Conservation (phyloP, 345 rosid genomes). For the Psidium friedrichsthalianum region DNA sequence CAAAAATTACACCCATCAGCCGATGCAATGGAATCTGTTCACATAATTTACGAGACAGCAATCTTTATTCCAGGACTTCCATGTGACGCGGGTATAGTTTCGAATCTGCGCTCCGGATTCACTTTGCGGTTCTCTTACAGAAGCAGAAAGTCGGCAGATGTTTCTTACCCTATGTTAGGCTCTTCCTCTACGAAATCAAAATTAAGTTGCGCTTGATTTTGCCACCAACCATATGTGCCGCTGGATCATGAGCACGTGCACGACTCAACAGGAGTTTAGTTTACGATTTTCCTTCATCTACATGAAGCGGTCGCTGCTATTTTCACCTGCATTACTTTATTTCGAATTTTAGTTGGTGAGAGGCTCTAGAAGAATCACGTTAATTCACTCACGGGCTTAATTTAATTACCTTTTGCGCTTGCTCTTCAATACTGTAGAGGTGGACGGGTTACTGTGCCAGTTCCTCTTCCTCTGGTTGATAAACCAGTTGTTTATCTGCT, state of each 20-base stretch:
- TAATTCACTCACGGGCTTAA: background rate
- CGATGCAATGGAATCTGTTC: background rate
- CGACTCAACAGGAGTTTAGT: background rate
- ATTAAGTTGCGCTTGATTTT: background rate
- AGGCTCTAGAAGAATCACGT: constrained; percentile 5
- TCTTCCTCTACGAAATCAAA: background rate
- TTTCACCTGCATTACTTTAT: constrained; percentile 94
- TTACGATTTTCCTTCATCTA: constrained; percentile 12
- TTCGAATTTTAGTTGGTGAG: constrained; percentile 35
- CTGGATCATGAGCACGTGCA: background rate
- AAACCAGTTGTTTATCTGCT: constrained; percentile 98
- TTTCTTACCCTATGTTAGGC: background rate
- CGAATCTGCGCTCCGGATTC: background rate
- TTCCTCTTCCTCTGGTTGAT: constrained; percentile 97
- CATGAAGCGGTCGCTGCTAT: constrained; percentile 44
- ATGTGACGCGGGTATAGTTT: background rate
- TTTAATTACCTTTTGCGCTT: constrained; percentile 73
- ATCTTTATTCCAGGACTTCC: background rate
- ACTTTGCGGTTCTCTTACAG: background rate
- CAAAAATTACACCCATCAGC: constrained; percentile 26
- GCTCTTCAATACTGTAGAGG: constrained; percentile 72
- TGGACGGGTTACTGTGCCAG: constrained; percentile 91
- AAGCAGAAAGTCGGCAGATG: background rate
- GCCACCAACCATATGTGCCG: background rate
- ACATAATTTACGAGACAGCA: background rate